Percentiles rank a stretch among this genome's conserved stretches.
These are phyloP conservation scores for Populus hybrid DNA, from an alignment of 441 rosid genomes.

Conservation along the genomic window DNA sequence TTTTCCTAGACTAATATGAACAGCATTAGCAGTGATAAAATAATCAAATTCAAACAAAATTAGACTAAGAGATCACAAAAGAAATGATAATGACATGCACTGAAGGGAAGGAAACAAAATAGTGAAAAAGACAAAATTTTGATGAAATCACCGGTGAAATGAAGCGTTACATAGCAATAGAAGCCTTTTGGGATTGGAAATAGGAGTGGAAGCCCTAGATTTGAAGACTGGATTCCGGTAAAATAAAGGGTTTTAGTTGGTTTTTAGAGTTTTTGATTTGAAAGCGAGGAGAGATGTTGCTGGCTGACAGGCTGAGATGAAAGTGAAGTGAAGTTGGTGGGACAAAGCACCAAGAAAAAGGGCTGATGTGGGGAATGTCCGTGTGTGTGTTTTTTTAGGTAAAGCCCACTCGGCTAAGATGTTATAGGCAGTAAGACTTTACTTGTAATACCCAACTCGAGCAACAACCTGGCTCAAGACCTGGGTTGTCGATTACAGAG, in stretches of 20 bases:
- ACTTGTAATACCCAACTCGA: too few species aligned
- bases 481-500: not conserved
- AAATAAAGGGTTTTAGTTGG: not conserved
- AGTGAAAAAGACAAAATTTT: not conserved
- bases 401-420: not conserved
- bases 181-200: not conserved
- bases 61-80: not conserved
- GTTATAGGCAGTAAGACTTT: not conserved
- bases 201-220: not conserved
- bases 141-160: not conserved
- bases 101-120: not conserved
- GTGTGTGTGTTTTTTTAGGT: not conserved
- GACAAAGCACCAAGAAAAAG: not conserved
- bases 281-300: not conserved
- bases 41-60: not conserved
- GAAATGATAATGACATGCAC: not conserved
- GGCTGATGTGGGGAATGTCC: not conserved
- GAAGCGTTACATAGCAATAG: not conserved
- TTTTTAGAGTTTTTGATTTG: not conserved
- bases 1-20: not conserved
- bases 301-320: not conserved
- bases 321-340: not conserved
- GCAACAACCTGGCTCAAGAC: not conserved
- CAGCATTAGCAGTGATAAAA: not conserved
- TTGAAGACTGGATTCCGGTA: not conserved